Evolutionary conservation across 768 basidiomycete species (phyloP), one percentile per base, ranked within the genome.

Genomic region (Phaeotremella fagi): DNA sequence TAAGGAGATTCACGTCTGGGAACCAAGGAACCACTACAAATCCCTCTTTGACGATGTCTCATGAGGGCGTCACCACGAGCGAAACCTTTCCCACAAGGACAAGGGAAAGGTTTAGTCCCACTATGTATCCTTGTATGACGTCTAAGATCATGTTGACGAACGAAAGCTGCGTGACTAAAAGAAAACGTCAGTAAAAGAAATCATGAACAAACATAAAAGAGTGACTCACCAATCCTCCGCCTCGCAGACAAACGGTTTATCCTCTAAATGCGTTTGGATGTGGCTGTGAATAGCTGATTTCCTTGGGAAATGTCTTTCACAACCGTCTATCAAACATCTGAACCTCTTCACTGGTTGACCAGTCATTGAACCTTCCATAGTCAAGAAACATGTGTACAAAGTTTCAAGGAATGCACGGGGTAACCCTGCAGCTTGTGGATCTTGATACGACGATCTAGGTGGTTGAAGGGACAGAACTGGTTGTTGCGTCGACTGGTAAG

Each of bases 221-320:
- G 43, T n/a, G 24, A 71, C 77, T 61, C 47, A 77, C 76, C 77
- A 78, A 38, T 72, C 72, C n/a, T 60, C 55, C 26, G 67, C 69
- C 0, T 64, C 57, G 52, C 78, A 78, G 1, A 71, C 60, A 55
- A 69, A 77, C 12, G 77, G 78, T 67, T 77, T 78, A 67, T 77
- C 75, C 54, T 76, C 75, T 15, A 78, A 61, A 55, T 78, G 78
- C 29, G 76, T 77, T 56, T 78, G 76, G 47, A 78, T 75, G 60
- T 78, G 78, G 33, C 64, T 69, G 52, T 75, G 69, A 37, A 77
- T 76, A 14, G 78, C 78, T 45, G 70, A 72, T 64, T 65, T 74
- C 18, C 72, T 46, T 1, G 70, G 70, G 53, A 70, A 72, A 48
- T 54, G 50, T 37, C 68, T 54, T 26, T 63, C 66, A 36, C 72